Base-by-base conservation (phyloP, 345 rosid genomes). In the Boechera stricta region DNA sequence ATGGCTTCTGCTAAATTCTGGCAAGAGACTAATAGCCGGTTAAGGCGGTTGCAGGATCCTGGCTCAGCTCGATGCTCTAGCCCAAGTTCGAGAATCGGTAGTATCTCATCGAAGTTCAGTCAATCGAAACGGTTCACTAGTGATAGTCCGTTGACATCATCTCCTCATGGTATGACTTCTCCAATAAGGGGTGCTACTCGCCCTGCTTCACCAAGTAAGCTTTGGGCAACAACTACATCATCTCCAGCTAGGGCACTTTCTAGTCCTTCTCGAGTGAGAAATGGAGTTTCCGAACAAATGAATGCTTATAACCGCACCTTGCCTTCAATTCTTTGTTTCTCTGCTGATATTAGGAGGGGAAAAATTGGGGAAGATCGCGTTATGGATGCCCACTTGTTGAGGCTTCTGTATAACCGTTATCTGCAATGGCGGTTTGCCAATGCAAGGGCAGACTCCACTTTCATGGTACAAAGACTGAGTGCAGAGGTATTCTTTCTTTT, bases 11-110 rank as follows among this genome's bases (percentile, higher is more conserved):
- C 97, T 3, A 90, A 85, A 82, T 94, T 94, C 82, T 94, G 98
- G 97, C 98, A 88, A 76, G 97, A 94, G 82, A 90, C 97, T 49
- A 92, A 94, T 74, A 88, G 86, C 78, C 86, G 95, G 81, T 76
- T 94, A 82, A 88, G 98, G 77, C 80, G 97, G 76, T 78, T 92
- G 65, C 97, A 89, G 76, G 98, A 94, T 83, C 97, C 93, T 0
- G 87, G 93, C 16, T 90, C 94, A 1, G 94, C 92, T 21, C 72
- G 87, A 67, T 88, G 82, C 24, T 56, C 83, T 24, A 89, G 90
- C 80, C 94, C 91, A 5, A 84, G 84, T 65, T 84, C 86, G 0
- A 87, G 90, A 83, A 81, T 71, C 51, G 83, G 81, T 71, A 83
- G 81, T 69, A 28, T 83, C 51, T 82, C 88, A 52, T 77, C 91